phyloP scores from a whole-genome alignment of 1,284 basidiomycete genomes.

The Tylopilus sp. region DNA sequence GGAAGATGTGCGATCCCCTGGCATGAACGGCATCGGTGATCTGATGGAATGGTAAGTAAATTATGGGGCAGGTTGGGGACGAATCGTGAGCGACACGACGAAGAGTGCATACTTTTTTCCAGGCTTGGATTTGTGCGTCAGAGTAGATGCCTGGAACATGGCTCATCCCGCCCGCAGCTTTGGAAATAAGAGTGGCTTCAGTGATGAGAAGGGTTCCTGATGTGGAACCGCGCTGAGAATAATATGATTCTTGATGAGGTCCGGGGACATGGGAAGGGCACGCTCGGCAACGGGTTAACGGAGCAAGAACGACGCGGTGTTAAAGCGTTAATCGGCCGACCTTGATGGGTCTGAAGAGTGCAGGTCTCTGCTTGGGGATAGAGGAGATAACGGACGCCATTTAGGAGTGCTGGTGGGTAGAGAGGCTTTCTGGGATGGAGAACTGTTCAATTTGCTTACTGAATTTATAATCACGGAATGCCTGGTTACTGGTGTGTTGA shows the following conservation, averaged over 20 bases:
- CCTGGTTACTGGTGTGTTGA: too few relatives aligned
- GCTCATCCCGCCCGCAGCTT: slow-evolving; percentile 23
- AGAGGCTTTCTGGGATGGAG: too few relatives aligned
- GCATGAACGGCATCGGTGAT: slow-evolving; percentile 43
- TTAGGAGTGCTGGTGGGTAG: too few relatives aligned
- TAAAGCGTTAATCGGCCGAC: not conserved
- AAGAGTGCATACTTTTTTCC: slow-evolving; percentile 17
- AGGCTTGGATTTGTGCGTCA: slow-evolving; percentile 19
- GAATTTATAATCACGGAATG: too few relatives aligned
- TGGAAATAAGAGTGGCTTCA: slow-evolving; percentile 37
- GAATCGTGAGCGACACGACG: too few relatives aligned
- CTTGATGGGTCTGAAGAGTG: not conserved
- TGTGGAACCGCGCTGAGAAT: slow-evolving; percentile 29
- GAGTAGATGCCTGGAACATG: slow-evolving; percentile 26
- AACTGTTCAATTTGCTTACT: too few relatives aligned
- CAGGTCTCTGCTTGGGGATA: not conserved
- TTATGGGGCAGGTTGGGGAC: too few relatives aligned
- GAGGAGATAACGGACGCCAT: too few relatives aligned
- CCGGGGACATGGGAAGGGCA: slow-evolving; percentile 19
- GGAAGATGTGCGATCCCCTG: slow-evolving; percentile 16
- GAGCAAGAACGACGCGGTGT: not conserved
- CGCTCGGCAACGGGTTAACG: slow-evolving; percentile 26
- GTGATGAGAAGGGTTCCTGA: slow-evolving; percentile 34
- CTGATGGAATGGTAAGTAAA: too few relatives aligned
- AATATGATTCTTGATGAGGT: slow-evolving; percentile 29